phyloP scores from a whole-genome alignment of 148 eudicot species.

The Hydrangea macrophylla region DNA sequence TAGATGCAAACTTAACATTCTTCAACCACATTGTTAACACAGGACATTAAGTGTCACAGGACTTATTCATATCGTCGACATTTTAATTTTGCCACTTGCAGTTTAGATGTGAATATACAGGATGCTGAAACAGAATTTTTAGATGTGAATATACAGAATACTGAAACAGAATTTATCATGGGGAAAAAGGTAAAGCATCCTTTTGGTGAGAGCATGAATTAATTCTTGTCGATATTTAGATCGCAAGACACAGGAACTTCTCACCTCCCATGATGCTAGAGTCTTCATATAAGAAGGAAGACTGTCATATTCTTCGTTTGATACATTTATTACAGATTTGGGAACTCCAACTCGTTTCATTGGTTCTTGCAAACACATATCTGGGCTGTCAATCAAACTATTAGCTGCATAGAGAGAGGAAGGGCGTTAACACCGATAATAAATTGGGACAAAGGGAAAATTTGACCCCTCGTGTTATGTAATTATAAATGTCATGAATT shows the following conservation, averaged over 20 bases:
- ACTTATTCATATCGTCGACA: background rate
- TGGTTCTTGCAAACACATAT: slow-evolving; percentile 25
- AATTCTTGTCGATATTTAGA: background rate
- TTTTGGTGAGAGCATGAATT: background rate
- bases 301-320: slow-evolving; percentile 64
- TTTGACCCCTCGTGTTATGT: background rate
- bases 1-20: background rate
- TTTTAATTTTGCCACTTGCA: background rate
- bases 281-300: slow-evolving; percentile 82
- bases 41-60: background rate
- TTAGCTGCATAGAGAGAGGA: slow-evolving; percentile 38
- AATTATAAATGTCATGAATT: background rate
- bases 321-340: slow-evolving; percentile 36
- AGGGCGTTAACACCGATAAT: background rate
- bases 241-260: slow-evolving; percentile 7
- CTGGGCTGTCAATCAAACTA: slow-evolving; percentile 25
- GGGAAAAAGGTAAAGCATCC: background rate
- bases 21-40: background rate
- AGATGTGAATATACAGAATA: too few species aligned
- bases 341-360: slow-evolving; percentile 37
- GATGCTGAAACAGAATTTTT: background rate
- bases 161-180: background rate
- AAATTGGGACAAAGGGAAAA: background rate
- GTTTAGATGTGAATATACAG: background rate
- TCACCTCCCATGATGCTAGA: slow-evolving; percentile 89